Evolutionary conservation across 2,329 filamentous ascomycete genomes (phyloP).

Genomic region (Hypoxylon sp.): DNA sequence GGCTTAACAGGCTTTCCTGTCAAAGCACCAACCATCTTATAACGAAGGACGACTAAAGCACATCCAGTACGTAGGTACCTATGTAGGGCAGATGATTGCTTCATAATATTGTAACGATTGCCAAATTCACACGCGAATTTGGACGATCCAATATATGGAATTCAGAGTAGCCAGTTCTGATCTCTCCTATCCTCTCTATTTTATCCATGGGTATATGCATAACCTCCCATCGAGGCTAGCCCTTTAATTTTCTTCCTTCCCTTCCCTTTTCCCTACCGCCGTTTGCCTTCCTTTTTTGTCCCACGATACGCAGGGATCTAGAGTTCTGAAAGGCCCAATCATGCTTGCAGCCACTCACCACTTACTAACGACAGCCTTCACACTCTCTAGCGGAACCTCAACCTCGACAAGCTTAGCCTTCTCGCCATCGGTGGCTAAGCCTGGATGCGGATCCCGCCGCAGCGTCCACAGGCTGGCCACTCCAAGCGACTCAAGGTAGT

Average conservation of each 20-base stretch:
- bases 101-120: not conserved
- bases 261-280: not conserved
- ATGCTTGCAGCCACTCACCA: conserved; percentile 39
- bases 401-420: conserved; percentile 60
- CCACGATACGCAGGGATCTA: not conserved
- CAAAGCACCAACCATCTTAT: not conserved
- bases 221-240: not conserved
- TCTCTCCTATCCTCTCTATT: not conserved
- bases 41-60: not conserved
- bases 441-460: conserved; percentile 56
- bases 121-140: not conserved
- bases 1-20: not conserved
- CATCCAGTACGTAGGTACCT: not conserved
- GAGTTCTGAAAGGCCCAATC: not conserved
- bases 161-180: not conserved
- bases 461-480: conserved; percentile 75
- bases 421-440: conserved; percentile 45
- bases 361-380: conserved; percentile 48
- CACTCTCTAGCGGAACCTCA: conserved; percentile 58
- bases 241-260: conserved; percentile 10
- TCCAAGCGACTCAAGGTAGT: conserved; percentile 77
- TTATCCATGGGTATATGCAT: conserved; percentile 20
- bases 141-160: not conserved
- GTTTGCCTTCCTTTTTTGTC: not conserved
- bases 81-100: too few species aligned